Evolutionary conservation across 805 yeast species (phyloP), one percentile per base, ranked within the genome.

Genomic region (Pichia pseudocactophila): DNA sequence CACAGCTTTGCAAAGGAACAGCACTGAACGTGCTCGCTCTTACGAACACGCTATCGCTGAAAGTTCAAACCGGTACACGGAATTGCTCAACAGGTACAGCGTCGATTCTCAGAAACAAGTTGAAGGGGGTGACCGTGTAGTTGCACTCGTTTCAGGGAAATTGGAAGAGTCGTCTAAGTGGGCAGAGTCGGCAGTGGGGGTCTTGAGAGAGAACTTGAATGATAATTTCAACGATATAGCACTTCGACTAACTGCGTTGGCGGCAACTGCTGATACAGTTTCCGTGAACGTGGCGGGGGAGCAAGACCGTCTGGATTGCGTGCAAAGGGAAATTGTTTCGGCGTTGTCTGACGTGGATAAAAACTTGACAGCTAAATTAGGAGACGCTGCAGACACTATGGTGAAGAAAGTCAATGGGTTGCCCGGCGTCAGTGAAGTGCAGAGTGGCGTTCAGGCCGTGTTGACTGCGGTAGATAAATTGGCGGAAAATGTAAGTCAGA

Each of bases 1-100:
- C 2, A 27, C 42, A 2, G 52, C 55, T n/a, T 46, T 66, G n/a
- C 52, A 50, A 22, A 57, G 52, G 35, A 39, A 41, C 0, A 33
- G 59, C 12, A 53, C 50, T 8, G 41, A 40, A 3, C 18, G 34
- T 25, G 45, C 50, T 22, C 37, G 28, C 8, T 35, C 15, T n/a
- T 28, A 42, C 20, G 50, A 52, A 32, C 30, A 39, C 3, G 30
- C 41, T 3, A 52, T 45, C 35, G 40, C 8, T 39, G 39, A 26
- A 34, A 47, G 39, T 43, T 47, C 33, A 3, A 19, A 19, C n/a
- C 22, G 20, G 18, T 32, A 46, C 25, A 22, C 25, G 5, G 25
- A 22, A 8, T 22, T 22, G 25, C 25, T 22, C 25, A 22, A 22
- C 25, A 22, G 8, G 25, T 22, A 22, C 8, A 22, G 25, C 8